Evolutionary conservation across 148 eudicot genomes (phyloP).

Genomic region (Cornus florida): DNA sequence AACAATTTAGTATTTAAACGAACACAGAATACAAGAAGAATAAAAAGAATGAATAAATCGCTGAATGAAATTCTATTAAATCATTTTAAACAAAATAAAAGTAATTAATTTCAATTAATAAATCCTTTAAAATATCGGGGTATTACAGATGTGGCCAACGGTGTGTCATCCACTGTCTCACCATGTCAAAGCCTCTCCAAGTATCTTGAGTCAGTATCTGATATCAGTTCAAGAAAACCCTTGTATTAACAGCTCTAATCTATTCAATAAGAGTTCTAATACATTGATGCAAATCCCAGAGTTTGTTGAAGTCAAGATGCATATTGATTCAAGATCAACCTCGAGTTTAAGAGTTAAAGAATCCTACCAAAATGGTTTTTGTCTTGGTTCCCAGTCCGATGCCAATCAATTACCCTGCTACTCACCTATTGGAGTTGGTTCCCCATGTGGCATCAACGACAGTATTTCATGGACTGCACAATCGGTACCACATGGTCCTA

Average conservation of each 20-base stretch:
- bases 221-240: not conserved
- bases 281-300: not conserved
- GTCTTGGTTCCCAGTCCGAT: not conserved
- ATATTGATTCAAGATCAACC: not conserved
- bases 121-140: no score
- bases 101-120: no score
- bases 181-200: constrained; percentile 2
- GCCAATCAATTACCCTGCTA: constrained; percentile 1
- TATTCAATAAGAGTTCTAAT: not conserved
- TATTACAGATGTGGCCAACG: no score
- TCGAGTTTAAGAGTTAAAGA: not conserved
- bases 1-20: no score
- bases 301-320: not conserved
- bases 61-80: no score
- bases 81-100: no score
- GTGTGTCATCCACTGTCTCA: not conserved
- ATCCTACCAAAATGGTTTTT: not conserved
- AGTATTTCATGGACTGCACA: not conserved
- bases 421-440: constrained; percentile 12
- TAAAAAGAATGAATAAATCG: no score
- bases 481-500: not conserved
- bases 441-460: not conserved
- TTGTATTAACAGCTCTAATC: not conserved
- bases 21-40: no score
- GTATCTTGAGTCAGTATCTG: not conserved